Evolutionary conservation across 495 filamentous ascomycete genomes (phyloP).

Genomic region (Penicillium silybi): DNA sequence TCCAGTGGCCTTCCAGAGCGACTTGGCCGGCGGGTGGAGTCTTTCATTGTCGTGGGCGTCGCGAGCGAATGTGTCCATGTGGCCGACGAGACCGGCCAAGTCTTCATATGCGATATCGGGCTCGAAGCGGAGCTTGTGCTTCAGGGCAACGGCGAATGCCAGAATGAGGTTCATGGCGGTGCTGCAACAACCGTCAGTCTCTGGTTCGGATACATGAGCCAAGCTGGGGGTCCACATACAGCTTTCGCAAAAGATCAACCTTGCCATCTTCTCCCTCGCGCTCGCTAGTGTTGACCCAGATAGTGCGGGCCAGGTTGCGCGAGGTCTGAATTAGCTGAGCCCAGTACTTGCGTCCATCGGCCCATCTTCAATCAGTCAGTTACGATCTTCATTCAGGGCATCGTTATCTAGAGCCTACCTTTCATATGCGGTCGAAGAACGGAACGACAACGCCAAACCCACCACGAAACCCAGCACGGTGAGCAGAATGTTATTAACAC

Average conservation of each 20-base stretch:
- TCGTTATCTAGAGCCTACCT: slow-evolving; percentile 35
- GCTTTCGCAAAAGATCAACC: slow-evolving; percentile 67
- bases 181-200: slow-evolving; percentile 28
- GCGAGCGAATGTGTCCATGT: slow-evolving; percentile 58
- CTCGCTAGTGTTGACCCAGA: slow-evolving; percentile 73
- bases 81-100: slow-evolving; percentile 47
- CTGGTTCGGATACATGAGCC: neutral
- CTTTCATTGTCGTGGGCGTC: slow-evolving; percentile 54
- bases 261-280: slow-evolving; percentile 59
- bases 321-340: slow-evolving; percentile 65
- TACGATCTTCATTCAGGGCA: neutral
- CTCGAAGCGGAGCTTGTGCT: slow-evolving; percentile 86
- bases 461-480: slow-evolving; percentile 90
- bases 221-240: slow-evolving; percentile 34
- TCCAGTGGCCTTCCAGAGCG: slow-evolving; percentile 58
- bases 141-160: slow-evolving; percentile 71
- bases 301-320: slow-evolving; percentile 69
- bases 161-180: slow-evolving; percentile 78
- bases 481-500: slow-evolving; percentile 66
- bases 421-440: slow-evolving; percentile 82
- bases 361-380: slow-evolving; percentile 43
- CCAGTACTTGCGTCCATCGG: slow-evolving; percentile 76
- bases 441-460: slow-evolving; percentile 76
- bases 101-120: slow-evolving; percentile 71
- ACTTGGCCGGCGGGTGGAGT: slow-evolving; percentile 32